These are phyloP conservation scores for Escovopsis sp. DNA, from an alignment of 2,329 filamentous ascomycete species.

Conservation along the genomic window DNA sequence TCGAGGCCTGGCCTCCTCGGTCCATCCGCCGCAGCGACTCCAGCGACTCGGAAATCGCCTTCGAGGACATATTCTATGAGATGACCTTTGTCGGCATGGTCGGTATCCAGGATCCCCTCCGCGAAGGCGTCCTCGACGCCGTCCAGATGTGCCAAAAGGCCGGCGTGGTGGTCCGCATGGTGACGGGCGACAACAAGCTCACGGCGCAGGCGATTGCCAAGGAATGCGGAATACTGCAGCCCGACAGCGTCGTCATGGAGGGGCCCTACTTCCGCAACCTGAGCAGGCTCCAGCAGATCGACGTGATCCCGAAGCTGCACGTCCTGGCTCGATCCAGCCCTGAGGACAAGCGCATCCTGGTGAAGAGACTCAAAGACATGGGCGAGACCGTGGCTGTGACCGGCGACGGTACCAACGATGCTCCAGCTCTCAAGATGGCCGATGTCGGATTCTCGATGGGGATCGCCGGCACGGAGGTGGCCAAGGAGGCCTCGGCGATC, in stretches of 20 bases:
- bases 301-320: constrained; percentile 52
- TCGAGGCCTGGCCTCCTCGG: constrained; percentile 67
- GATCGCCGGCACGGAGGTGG: constrained; percentile 68
- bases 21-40: constrained; percentile 37
- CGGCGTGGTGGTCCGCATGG: constrained; percentile 70
- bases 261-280: constrained; percentile 65
- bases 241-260: constrained; percentile 58
- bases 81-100: constrained; percentile 58
- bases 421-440: constrained; percentile 63
- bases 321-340: constrained; percentile 62
- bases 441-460: constrained; percentile 81
- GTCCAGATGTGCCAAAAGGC: constrained; percentile 59
- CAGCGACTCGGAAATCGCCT: constrained; percentile 44
- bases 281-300: constrained; percentile 46
- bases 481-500: constrained; percentile 72
- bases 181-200: constrained; percentile 68
- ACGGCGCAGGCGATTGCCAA: constrained; percentile 66
- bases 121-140: constrained; percentile 57
- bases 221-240: constrained; percentile 61
- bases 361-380: constrained; percentile 54
- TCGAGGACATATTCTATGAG: constrained; percentile 50
- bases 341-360: constrained; percentile 61
- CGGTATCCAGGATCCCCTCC: constrained; percentile 69
- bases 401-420: constrained; percentile 73
- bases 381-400: constrained; percentile 71